These are phyloP conservation scores for Apophysomyces variabilis DNA, from an alignment of 371 early-diverging fungal species.

Conservation along the genomic window DNA sequence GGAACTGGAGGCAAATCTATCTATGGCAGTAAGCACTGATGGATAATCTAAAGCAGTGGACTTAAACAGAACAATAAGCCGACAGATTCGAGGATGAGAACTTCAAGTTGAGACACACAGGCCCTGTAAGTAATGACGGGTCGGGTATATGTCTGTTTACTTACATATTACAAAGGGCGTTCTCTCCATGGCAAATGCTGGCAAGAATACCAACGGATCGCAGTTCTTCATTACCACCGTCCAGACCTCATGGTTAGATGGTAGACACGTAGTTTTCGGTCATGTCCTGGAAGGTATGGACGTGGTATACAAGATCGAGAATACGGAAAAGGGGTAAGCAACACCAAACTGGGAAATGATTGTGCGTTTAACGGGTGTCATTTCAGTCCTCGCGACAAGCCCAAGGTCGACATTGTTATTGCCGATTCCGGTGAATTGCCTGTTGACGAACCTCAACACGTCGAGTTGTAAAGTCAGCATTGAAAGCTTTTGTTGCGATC, in stretches of 20 bases:
- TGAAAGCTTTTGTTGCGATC: too few relatives aligned
- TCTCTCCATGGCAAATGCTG: conserved; percentile 96
- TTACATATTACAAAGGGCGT: conserved; percentile 61
- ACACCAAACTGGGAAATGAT: background rate
- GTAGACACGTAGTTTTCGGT: conserved; percentile 93
- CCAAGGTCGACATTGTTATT: conserved; percentile 67
- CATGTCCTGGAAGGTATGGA: conserved; percentile 84
- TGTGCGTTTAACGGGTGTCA: background rate
- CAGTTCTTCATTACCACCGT: conserved; percentile 97
- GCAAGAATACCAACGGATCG: conserved; percentile 95
- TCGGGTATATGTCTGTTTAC: conserved; percentile 11
- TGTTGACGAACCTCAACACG: conserved; percentile 49
- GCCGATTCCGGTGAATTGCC: conserved; percentile 78
- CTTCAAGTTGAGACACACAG: conserved; percentile 86
- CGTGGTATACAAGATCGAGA: conserved; percentile 68
- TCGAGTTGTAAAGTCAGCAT: conserved; percentile 38
- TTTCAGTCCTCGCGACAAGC: conserved; percentile 57
- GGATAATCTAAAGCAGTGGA: too few relatives aligned
- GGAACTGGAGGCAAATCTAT: conserved; percentile 98
- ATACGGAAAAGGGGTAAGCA: conserved; percentile 53
- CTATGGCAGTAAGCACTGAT: conserved; percentile 62
- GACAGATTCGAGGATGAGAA: conserved; percentile 95
- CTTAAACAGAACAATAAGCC: conserved; percentile 27
- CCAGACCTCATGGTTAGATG: conserved; percentile 80
- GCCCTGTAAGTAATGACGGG: conserved; percentile 53